phyloP scores from a whole-genome alignment of 495 filamentous ascomycete genomes.

The Sphaerosporella brunnea region DNA sequence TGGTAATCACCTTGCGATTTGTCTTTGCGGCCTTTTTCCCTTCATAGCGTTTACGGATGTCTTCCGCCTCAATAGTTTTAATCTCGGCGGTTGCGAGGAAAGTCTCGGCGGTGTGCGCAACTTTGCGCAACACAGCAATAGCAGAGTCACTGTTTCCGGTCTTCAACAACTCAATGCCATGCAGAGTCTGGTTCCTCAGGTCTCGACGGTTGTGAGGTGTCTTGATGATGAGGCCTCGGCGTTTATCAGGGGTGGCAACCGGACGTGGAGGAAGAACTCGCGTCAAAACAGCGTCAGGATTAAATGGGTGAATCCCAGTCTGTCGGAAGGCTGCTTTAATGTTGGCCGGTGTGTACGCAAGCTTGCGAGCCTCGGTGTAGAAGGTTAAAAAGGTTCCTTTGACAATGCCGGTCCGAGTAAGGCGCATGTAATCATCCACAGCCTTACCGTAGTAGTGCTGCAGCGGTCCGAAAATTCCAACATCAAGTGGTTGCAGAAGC shows the following conservation, averaged over 20 bases:
- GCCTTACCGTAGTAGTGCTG: no score
- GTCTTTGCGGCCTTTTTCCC: no score
- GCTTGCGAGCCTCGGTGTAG: no score
- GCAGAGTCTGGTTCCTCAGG: background rate
- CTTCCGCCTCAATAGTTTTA: background rate
- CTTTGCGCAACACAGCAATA: slow-evolving; percentile 1
- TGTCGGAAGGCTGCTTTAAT: slow-evolving; percentile 4
- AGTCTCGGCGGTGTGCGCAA: slow-evolving; percentile 6
- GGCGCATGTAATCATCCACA: background rate
- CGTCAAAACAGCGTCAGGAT: background rate
- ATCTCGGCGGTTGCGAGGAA: slow-evolving; percentile 1
- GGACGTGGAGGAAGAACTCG: background rate
- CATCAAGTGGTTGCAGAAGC: slow-evolving; percentile 25
- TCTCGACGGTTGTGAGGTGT: slow-evolving; percentile 5
- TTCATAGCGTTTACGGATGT: slow-evolving; percentile 2
- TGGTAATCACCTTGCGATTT: slow-evolving; percentile 5
- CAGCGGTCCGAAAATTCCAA: slow-evolving; percentile 21
- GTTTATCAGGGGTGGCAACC: no score
- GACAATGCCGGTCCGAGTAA: slow-evolving; percentile 1
- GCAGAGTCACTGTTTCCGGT: background rate
- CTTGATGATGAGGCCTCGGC: no score
- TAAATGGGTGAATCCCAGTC: slow-evolving; percentile 5
- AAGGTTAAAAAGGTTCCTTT: no score
- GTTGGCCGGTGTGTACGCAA: background rate
- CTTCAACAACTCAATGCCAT: background rate